Conservation (phyloP, 116 monocot genomes). For the Dioscorea cayenensis region DNA sequence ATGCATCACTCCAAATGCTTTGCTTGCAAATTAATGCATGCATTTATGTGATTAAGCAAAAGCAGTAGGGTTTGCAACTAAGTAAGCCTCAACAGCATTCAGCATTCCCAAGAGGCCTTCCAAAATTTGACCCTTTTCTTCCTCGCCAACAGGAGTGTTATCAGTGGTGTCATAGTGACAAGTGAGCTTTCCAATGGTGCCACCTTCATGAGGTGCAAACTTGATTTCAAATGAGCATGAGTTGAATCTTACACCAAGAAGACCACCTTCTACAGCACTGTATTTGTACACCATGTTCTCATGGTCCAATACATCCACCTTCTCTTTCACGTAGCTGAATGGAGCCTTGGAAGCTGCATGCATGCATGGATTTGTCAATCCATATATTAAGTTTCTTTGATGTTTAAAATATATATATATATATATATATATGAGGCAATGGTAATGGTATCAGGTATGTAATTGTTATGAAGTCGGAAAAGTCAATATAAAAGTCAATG, state of each 20-base stretch:
- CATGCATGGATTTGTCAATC: neutral
- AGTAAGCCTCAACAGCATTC: neutral
- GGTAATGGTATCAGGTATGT: too few relatives aligned
- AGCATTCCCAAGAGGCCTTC: constrained; percentile 3
- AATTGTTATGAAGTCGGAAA: too few relatives aligned
- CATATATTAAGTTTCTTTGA: too few relatives aligned
- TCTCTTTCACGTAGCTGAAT: constrained; percentile 20
- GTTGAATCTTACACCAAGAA: constrained; percentile 14
- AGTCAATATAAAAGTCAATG: too few relatives aligned
- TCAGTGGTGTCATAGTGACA: constrained; percentile 30
- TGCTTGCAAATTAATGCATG: too few relatives aligned
- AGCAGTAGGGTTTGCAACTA: too few relatives aligned
- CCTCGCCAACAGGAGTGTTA: constrained; percentile 13
- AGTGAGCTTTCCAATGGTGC: constrained; percentile 13
- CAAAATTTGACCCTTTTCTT: constrained; percentile 13
- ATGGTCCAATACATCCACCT: constrained; percentile 20
- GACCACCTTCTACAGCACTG: constrained; percentile 25
- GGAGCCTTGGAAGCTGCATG: neutral
- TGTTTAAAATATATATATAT: too few relatives aligned
- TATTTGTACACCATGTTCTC: constrained; percentile 23
- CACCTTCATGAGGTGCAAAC: constrained; percentile 17
- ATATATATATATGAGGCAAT: too few relatives aligned
- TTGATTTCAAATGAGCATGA: constrained; percentile 18
- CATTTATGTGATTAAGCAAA: too few relatives aligned
- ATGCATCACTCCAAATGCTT: too few relatives aligned